These are phyloP conservation scores for Phylloporus arenicola DNA, from an alignment of 768 basidiomycete genomes.

Conservation along the genomic window DNA sequence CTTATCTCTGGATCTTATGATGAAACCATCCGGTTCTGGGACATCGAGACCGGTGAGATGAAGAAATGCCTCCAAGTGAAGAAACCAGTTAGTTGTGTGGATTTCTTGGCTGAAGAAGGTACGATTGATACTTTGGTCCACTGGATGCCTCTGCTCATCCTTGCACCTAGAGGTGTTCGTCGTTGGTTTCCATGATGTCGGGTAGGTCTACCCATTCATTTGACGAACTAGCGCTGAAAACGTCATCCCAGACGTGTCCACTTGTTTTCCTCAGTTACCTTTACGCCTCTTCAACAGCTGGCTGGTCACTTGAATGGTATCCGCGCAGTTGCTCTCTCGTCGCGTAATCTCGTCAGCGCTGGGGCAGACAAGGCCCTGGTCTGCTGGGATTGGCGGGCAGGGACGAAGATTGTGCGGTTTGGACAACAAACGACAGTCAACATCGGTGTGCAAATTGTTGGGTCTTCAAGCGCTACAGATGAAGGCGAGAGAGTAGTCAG, in stretches of 20 bases:
- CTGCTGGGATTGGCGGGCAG: slow-evolving; percentile 87
- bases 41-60: slow-evolving; percentile 59
- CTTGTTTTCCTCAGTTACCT: slow-evolving; percentile 80
- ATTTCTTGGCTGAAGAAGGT: slow-evolving; percentile 81
- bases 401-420: slow-evolving; percentile 84
- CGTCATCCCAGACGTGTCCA: slow-evolving; percentile 63
- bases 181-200: slow-evolving; percentile 89
- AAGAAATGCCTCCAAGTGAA: slow-evolving; percentile 79
- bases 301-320: slow-evolving; percentile 87
- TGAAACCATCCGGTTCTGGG: slow-evolving; percentile 91
- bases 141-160: slow-evolving; percentile 3
- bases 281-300: slow-evolving; percentile 76
- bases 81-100: slow-evolving; percentile 87
- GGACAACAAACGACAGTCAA: slow-evolving; percentile 92
- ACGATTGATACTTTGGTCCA: slow-evolving; percentile 9
- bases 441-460: slow-evolving; percentile 82
- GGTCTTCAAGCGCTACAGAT: slow-evolving; percentile 33
- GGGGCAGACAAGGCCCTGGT: slow-evolving; percentile 68
- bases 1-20: slow-evolving; percentile 90
- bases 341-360: slow-evolving; percentile 81
- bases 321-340: slow-evolving; percentile 81
- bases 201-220: slow-evolving; percentile 43
- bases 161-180: slow-evolving; percentile 69
- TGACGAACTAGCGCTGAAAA: slow-evolving; percentile 1
- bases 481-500: slow-evolving; percentile 85